These are phyloP conservation scores for Xylariaceae sp. DNA, from an alignment of 2,329 filamentous ascomycete species.

Conservation along the genomic window DNA sequence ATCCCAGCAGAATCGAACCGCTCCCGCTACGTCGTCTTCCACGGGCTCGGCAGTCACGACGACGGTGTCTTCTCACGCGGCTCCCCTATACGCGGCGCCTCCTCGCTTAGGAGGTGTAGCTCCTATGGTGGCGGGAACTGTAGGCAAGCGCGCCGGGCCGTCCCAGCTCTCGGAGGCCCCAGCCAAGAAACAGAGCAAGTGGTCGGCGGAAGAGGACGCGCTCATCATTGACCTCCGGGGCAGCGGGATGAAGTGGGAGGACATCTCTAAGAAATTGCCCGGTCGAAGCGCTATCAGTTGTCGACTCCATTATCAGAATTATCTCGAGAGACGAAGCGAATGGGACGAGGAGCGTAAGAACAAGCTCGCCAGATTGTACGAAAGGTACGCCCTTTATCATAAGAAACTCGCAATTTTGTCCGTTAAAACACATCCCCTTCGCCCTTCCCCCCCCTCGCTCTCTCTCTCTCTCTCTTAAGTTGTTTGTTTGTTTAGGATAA, in stretches of 20 bases:
- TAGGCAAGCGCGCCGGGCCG: constrained; percentile 46
- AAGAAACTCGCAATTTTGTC: neutral
- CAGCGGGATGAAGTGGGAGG: constrained; percentile 96
- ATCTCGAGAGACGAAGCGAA: constrained; percentile 83
- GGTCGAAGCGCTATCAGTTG: constrained; percentile 92
- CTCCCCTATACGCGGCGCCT: constrained; percentile 25
- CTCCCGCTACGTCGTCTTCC: constrained; percentile 33
- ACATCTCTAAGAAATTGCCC: constrained; percentile 86
- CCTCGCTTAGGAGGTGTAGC: constrained; percentile 29
- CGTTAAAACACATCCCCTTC: neutral
- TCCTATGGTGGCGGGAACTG: constrained; percentile 27
- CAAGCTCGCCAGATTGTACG: constrained; percentile 88
- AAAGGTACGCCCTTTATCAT: constrained; percentile 60
- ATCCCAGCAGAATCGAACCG: constrained; percentile 35
- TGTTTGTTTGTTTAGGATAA: too few relatives aligned
- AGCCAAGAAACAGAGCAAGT: constrained; percentile 93
- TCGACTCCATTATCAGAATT: constrained; percentile 93
- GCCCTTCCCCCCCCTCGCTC: too few relatives aligned
- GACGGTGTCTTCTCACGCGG: constrained; percentile 27
- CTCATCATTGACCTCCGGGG: constrained; percentile 87
- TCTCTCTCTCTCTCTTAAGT: too few relatives aligned
- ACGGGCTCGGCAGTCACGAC: constrained; percentile 35
- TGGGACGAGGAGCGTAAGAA: constrained; percentile 99
- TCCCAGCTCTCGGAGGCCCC: constrained; percentile 58
- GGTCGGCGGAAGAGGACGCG: constrained; percentile 90